These are phyloP conservation scores for Collybiopsis confluens DNA, from an alignment of 768 basidiomycete genomes.

Conservation along the genomic window DNA sequence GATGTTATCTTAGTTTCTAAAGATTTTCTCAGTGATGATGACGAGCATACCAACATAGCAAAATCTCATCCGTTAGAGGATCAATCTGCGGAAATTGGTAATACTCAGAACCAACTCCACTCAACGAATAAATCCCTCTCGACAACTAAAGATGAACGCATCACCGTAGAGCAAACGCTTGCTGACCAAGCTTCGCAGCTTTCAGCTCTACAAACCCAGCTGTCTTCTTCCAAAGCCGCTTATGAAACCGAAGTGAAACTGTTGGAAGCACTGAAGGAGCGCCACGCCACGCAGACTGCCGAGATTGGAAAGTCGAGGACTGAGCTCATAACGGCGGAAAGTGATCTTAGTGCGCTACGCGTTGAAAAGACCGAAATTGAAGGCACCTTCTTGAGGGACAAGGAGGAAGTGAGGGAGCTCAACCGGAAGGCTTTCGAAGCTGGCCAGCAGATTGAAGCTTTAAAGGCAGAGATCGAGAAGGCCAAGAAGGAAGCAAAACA, in stretches of 20 bases:
- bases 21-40: slow-evolving; percentile 76
- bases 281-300: slow-evolving; percentile 58
- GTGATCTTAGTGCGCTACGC: slow-evolving; percentile 82
- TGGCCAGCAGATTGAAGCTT: slow-evolving; percentile 61
- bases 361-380: slow-evolving; percentile 93
- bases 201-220: slow-evolving; percentile 75
- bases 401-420: slow-evolving; percentile 87
- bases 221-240: slow-evolving; percentile 77
- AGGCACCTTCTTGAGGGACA: slow-evolving; percentile 81
- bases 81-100: slow-evolving; percentile 82
- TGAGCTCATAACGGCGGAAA: slow-evolving; percentile 86
- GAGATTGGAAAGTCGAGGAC: slow-evolving; percentile 70
- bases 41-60: slow-evolving; percentile 39
- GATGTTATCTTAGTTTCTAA: slow-evolving; percentile 14
- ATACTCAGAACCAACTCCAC: slow-evolving; percentile 77
- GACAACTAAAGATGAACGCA: slow-evolving; percentile 61
- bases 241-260: slow-evolving; percentile 82
- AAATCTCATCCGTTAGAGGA: slow-evolving; percentile 55
- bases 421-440: slow-evolving; percentile 82
- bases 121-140: slow-evolving; percentile 75
- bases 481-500: slow-evolving; percentile 91
- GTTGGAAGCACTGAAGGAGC: slow-evolving; percentile 63
- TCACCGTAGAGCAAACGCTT: slow-evolving; percentile 57
- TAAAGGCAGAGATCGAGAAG: slow-evolving; percentile 81
- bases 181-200: slow-evolving; percentile 71